A percentile compares a stretch with the other conserved stretches of the same genome.
These are phyloP conservation scores for Kitagawia praeruptora DNA, from an alignment of 129 eudicot genomes.

Conservation along the genomic window DNA sequence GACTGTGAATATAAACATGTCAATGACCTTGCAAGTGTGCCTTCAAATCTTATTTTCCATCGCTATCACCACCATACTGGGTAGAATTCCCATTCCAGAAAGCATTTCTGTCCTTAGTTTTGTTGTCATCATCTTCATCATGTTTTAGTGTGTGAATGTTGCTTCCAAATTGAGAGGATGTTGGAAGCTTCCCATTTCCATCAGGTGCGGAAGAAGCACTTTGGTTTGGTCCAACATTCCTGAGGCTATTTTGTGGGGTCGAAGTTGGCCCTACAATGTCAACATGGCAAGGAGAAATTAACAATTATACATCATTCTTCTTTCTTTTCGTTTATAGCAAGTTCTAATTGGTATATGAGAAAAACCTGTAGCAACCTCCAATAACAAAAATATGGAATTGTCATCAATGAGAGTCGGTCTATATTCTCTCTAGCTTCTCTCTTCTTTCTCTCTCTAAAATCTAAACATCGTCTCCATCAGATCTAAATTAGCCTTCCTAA, in stretches of 20 bases:
- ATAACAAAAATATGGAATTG: not conserved
- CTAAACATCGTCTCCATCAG: too few species aligned
- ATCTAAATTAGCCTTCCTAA: too few species aligned
- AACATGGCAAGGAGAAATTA: not conserved
- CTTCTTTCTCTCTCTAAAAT: too few species aligned
- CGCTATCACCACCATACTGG: conserved; percentile 55
- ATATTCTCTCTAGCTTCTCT: too few species aligned
- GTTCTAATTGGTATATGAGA: not conserved
- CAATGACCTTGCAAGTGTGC: not conserved
- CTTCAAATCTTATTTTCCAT: conserved; percentile 23
- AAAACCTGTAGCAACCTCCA: not conserved
- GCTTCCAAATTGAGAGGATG: conserved; percentile 45
- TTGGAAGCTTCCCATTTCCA: conserved; percentile 20
- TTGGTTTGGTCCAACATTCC: conserved; percentile 34
- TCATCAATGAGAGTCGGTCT: too few species aligned
- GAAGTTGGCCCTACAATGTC: conserved; percentile 35
- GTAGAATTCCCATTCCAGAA: conserved; percentile 93
- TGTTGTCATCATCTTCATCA: conserved; percentile 57
- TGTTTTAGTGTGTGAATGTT: conserved; percentile 75
- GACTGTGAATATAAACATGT: not conserved
- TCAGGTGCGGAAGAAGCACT: conserved; percentile 19
- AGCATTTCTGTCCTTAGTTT: conserved; percentile 40
- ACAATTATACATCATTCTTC: too few species aligned
- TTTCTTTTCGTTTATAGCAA: not conserved
- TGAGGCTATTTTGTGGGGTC: conserved; percentile 31